Percentiles rank a stretch among this genome's conserved stretches.
Conservation (phyloP, 1,284 basidiomycete species). For the Ceratobasidium sp. region DNA sequence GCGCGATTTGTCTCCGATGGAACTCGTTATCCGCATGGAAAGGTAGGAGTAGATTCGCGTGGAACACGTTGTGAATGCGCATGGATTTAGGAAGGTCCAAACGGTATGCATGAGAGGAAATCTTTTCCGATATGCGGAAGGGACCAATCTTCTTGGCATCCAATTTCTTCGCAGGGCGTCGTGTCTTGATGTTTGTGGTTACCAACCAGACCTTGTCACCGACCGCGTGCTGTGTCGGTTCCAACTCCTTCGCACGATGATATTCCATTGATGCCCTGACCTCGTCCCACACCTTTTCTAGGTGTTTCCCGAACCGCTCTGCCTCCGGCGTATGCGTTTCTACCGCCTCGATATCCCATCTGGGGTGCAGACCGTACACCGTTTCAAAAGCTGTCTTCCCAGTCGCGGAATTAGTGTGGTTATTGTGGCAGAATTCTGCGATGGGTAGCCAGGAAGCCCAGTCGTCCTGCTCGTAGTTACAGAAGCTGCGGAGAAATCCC, state of each 20-base stretch:
- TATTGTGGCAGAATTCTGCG: too few relatives aligned
- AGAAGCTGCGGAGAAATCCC: too few relatives aligned
- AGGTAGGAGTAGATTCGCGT: neutral
- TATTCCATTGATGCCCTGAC: conserved; percentile 1
- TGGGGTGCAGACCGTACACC: conserved; percentile 24
- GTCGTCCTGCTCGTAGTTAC: too few relatives aligned
- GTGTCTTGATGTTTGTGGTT: conserved; percentile 9
- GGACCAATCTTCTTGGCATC: conserved; percentile 20
- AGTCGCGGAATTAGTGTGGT: too few relatives aligned
- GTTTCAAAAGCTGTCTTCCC: conserved; percentile 48
- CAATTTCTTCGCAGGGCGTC: conserved; percentile 23
- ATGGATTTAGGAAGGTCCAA: neutral
- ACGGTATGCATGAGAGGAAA: neutral
- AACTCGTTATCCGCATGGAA: neutral
- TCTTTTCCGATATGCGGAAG: neutral
- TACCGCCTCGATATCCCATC: conserved; percentile 42
- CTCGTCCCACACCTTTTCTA: conserved; percentile 12
- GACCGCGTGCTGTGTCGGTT: neutral
- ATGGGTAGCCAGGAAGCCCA: too few relatives aligned
- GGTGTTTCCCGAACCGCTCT: neutral
- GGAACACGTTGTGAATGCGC: conserved; percentile 26
- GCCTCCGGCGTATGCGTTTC: neutral
- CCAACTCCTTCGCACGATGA: conserved; percentile 5
- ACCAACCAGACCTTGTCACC: conserved; percentile 38
- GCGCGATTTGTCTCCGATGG: neutral